Base-by-base conservation (phyloP, 2,329 filamentous ascomycete species). In the Thelonectria olida region DNA sequence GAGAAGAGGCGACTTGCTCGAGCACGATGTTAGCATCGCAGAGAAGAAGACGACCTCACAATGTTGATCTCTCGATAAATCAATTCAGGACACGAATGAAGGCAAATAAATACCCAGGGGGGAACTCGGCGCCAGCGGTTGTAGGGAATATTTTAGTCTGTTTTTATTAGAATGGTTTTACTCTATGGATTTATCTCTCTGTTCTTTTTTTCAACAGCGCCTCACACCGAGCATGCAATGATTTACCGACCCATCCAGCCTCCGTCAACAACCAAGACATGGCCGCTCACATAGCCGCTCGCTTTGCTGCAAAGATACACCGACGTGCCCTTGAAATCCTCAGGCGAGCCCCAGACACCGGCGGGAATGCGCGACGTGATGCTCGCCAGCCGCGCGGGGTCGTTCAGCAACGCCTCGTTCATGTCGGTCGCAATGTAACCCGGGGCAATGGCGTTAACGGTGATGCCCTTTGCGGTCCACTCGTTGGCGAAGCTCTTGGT, bases 381-480 rank as follows among this genome's bases (percentile, higher is more conserved):
- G 71, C 90, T 90, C 65, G 83, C 86, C 62, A 91, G 84, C 34
- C 93, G 81, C 67, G 85, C 86, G 70, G 85, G 77, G 76, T 97
- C 89, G 51, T 89, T 85, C 42, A 97, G 86, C 72, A 97, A 78
- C 3, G 93, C 93, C 67, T 84, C 85, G 75, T 97, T 97, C 94
- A 97, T 97, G 62, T 97, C 93, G n/a, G 93, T 97, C 50, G 87
- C 91, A 69, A 97, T 92, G 77, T 97, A 97, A 0, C 93, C 93
- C 0, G 93, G 93, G 2, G 93, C 93, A 73, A 97, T 92, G 7
- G 91, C 92, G 76, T 97, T 97, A 39, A 97, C 93, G 1, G 86
- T 92, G 63, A 97, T 85, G 2, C 93, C 93, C 72, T 88, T 85
- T n/a, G 82, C 77, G 0, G 89, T 88, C 93, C 93, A 97, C 79